These are phyloP conservation scores for Venustampulla echinocandica DNA, from an alignment of 495 filamentous ascomycete genomes.

Conservation along the genomic window DNA sequence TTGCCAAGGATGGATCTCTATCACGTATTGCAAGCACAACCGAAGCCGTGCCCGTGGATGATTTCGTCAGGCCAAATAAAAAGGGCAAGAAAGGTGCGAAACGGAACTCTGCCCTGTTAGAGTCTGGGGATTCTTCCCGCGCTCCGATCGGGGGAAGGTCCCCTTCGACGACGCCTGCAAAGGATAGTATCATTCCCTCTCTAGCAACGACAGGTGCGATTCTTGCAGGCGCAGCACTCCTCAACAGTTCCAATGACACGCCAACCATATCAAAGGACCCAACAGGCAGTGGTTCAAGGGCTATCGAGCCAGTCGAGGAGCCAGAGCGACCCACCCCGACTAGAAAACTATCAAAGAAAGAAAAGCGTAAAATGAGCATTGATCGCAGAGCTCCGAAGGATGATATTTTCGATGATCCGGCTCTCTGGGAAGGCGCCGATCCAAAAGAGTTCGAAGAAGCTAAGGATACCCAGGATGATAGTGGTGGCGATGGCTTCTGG, in stretches of 20 bases:
- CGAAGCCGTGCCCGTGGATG: slow-evolving; percentile 9
- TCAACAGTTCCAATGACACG: slow-evolving; percentile 23
- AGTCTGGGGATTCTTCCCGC: slow-evolving; percentile 3
- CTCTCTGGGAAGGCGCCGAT: slow-evolving; percentile 47
- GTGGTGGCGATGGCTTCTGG: slow-evolving; percentile 21
- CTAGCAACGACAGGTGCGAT: slow-evolving; percentile 15
- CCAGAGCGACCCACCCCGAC: slow-evolving; percentile 3
- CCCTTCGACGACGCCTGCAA: background rate
- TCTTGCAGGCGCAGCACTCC: slow-evolving; percentile 20
- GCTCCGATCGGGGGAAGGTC: too few relatives aligned
- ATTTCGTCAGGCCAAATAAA: slow-evolving; percentile 21
- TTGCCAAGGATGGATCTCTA: slow-evolving; percentile 19
- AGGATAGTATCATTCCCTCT: slow-evolving; percentile 3
- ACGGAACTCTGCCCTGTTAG: slow-evolving; percentile 3
- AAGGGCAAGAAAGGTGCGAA: slow-evolving; percentile 24
- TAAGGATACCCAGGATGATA: slow-evolving; percentile 6
- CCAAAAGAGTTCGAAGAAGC: slow-evolving; percentile 21
- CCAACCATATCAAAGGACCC: background rate
- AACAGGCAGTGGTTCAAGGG: background rate
- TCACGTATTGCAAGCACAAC: slow-evolving; percentile 21
- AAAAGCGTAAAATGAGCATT: slow-evolving; percentile 22
- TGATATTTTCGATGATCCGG: slow-evolving; percentile 36
- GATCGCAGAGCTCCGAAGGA: slow-evolving; percentile 30
- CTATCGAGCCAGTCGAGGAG: slow-evolving; percentile 4
- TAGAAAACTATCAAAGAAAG: slow-evolving; percentile 22